phyloP scores from a whole-genome alignment of 352 stramenopile species.

The Proteromonas lacertae region DNA sequence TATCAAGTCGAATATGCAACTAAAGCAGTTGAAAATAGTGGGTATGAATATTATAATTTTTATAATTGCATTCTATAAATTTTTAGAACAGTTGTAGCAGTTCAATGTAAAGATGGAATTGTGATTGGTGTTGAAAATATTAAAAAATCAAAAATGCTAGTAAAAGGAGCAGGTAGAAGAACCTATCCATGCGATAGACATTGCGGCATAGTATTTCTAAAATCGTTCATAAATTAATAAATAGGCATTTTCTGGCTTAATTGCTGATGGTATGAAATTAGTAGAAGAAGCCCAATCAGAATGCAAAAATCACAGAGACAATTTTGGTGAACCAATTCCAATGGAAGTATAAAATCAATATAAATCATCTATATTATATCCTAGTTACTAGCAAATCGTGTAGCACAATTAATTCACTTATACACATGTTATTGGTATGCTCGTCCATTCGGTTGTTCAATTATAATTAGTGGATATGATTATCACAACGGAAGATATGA shows the following conservation, averaged over 20 bases:
- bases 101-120: constrained; percentile 81
- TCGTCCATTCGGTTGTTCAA: constrained; percentile 70
- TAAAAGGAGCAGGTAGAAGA: constrained; percentile 36
- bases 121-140: constrained; percentile 88
- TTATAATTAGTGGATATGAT: constrained; percentile 78
- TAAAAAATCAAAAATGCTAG: constrained; percentile 46
- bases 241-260: constrained; percentile 69
- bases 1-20: constrained; percentile 91
- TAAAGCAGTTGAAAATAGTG: constrained; percentile 80
- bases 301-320: constrained; percentile 67
- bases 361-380: constrained; percentile 60
- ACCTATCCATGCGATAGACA: constrained; percentile 42
- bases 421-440: constrained; percentile 88
- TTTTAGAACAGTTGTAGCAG: constrained; percentile 52
- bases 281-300: constrained; percentile 72
- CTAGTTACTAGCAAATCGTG: constrained; percentile 55
- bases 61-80: not conserved
- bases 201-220: constrained; percentile 49
- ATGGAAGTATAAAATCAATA: too few species aligned
- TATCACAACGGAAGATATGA: constrained; percentile 41
- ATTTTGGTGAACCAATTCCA: constrained; percentile 68
- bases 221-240: too few species aligned
- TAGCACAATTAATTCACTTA: constrained; percentile 87
- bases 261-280: constrained; percentile 70
- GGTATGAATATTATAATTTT: constrained; percentile 2